These are phyloP conservation scores for Phytophthora podocarpi DNA, from an alignment of 352 stramenopile species.

Conservation along the genomic window DNA sequence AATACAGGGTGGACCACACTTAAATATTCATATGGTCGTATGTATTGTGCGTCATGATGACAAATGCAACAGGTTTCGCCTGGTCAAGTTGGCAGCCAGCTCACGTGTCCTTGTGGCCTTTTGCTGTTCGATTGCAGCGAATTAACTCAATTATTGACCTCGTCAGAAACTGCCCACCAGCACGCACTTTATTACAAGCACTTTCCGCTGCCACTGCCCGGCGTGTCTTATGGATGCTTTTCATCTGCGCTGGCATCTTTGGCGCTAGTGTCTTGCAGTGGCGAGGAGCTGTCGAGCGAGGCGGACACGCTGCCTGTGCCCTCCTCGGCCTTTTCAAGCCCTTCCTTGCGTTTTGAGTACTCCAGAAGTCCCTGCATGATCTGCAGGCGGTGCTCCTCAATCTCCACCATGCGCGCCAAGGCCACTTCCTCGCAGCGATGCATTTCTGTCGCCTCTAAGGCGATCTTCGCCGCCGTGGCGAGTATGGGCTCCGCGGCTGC, in stretches of 20 bases:
- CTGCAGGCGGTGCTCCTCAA: slow-evolving; percentile 67
- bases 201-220: too few relatives aligned
- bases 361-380: slow-evolving; percentile 68
- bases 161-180: slow-evolving; percentile 9
- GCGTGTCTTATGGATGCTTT: not conserved
- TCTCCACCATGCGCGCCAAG: slow-evolving; percentile 54
- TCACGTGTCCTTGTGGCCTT: slow-evolving; percentile 5
- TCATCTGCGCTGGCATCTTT: not conserved
- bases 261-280: not conserved
- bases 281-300: not conserved
- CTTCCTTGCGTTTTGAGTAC: slow-evolving; percentile 63
- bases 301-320: slow-evolving; percentile 5
- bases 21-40: not conserved
- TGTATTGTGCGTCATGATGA: not conserved
- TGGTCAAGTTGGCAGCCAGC: too few relatives aligned
- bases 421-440: slow-evolving; percentile 47
- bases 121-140: slow-evolving; percentile 6
- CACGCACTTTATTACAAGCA: slow-evolving; percentile 3
- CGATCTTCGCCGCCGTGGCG: slow-evolving; percentile 38
- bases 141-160: not conserved
- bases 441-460: slow-evolving; percentile 57
- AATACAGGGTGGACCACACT: slow-evolving; percentile 10
- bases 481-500: slow-evolving; percentile 30
- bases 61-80: not conserved
- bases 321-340: slow-evolving; percentile 9